Evolutionary conservation across 1,139 yeast genomes (phyloP), one percentile per base, ranked within the genome.

Genomic region (Saccharomyces uvarum): DNA sequence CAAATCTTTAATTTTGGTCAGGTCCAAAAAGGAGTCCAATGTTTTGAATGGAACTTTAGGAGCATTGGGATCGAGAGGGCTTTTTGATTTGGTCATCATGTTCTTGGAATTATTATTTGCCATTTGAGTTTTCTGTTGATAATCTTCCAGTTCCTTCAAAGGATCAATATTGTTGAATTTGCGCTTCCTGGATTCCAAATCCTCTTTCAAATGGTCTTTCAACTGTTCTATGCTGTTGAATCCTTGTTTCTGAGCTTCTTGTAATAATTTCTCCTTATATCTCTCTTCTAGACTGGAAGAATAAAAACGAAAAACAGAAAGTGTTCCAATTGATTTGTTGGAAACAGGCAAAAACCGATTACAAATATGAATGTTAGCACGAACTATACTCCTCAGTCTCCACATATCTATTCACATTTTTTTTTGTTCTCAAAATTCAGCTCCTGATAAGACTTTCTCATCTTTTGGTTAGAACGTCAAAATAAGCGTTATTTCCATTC

Each of bases 121-220:
- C 29, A 32, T 55, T 53, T 27, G 69, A 66, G 50, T 66, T 70
- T 58, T 65, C 65, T 55, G 53, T 59, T 57, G 58, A 62, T 77
- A 79, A 55, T 79, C 81, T 61, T 83, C 85, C 9, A 87, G 71
- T 60, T 84, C 86, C 54, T 80, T 76, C 59, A 88, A 73, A 0
- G 95, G 95, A 66, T 88, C 96, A 14, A 85, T 73, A 54, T 77
- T 78, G 66, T 77, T 78, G 61, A 86, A 72, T 57, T 81, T 81
- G 59, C 75, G 75, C 69, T 82, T 84, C 56, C 77, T 80, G 44
- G 71, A 68, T 46, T 77, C 82, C 49, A 89, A 81, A 48, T 81
- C 78, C 33, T 82, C 86, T 62, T 84, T 82, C 59, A 86, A 71
- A 61, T 79, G 80, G 50, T 75, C 79, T 63, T 84, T 80, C 60